Base-by-base conservation (phyloP, 2,329 filamentous ascomycete genomes). In the Bipolaris bicolor region DNA sequence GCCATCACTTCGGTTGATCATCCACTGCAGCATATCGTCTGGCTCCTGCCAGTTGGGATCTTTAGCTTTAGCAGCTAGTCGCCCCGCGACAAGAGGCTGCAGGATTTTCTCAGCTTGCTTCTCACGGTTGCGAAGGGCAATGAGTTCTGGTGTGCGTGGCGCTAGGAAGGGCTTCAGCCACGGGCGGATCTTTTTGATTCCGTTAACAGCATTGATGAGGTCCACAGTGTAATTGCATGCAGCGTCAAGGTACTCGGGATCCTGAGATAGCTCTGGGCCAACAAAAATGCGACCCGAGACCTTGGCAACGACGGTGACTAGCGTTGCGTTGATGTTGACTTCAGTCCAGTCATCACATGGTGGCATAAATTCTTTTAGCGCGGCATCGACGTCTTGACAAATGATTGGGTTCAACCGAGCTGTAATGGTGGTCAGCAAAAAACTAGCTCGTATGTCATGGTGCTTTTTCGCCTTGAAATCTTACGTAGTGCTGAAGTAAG, bases 1-100 rank as follows among this genome's bases (percentile, higher is more conserved):
- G 2, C 61, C 63, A 11, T 58, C 40, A 16, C 48, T 51, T 11
- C 61, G 56, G 26, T 73, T 71, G 51, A 78, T 63, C 50, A 77
- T 62, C 75, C 75, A 77, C 52, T 76, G 72, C 36, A 78, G 55
- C 66, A 78, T 65, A 48, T 78, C 77, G 37, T 77, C 69, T 4
- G 72, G 73, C 37, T 67, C 70, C 50, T 74, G 56, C 58, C 70
- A 76, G 15, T 70, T 63, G 0, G 67, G 67, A 29, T 74, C 63
- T 5, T 66, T 64, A 24, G 65, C 63, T 33, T 62, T 61, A 10
- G 67, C 68, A 5, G 66, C 52, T 2, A 56, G 48, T n/a, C 73
- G 62, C 11, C 65, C 63, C 16, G 61, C 24, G 4, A 75, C 52
- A n/a, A 76, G 62, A 1, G 73, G 74, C 3, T 52, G 24, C 7